A percentile compares a stretch with the other conserved stretches of the same genome.
Evolutionary conservation across 2,329 filamentous ascomycete species (phyloP).

Genomic region (Penicillium psychrosexuale): DNA sequence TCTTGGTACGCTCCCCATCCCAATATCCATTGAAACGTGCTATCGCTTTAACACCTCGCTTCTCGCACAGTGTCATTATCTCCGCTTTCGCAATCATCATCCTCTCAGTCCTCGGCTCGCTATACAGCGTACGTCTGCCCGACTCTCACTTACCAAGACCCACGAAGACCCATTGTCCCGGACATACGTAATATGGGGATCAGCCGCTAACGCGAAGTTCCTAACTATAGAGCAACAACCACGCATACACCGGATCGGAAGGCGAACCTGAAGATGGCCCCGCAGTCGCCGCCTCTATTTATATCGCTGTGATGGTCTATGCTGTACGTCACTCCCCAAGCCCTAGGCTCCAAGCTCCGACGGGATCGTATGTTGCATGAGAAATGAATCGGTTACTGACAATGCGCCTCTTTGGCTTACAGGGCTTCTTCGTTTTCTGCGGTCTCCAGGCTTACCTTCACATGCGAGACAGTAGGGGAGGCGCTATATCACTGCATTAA

Average conservation of each 20-base stretch:
- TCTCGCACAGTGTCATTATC: constrained; percentile 62
- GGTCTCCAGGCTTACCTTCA: constrained; percentile 85
- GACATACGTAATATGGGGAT: neutral
- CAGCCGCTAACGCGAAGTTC: constrained; percentile 9
- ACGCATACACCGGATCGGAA: constrained; percentile 74
- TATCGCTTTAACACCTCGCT: constrained; percentile 11
- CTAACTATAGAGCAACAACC: constrained; percentile 60
- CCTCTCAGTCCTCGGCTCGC: constrained; percentile 62
- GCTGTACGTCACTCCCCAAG: constrained; percentile 58
- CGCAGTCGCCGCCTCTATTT: constrained; percentile 79
- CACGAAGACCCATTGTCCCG: constrained; percentile 1
- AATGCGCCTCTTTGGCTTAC: neutral
- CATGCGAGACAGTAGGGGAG: constrained; percentile 74
- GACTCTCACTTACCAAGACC: neutral
- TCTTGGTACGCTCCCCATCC: constrained; percentile 66
- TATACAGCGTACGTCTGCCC: constrained; percentile 63
- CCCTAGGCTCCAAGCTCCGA: neutral
- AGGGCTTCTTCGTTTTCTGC: constrained; percentile 91
- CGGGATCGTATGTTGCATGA: neutral
- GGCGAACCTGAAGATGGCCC: constrained; percentile 68
- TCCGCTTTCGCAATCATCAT: constrained; percentile 64
- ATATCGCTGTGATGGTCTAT: constrained; percentile 84
- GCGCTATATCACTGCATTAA: constrained; percentile 72
- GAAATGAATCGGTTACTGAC: constrained; percentile 14
- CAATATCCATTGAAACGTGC: neutral